Conservation (phyloP, 495 filamentous ascomycete species). For the Trichoderma orchidacearum region DNA sequence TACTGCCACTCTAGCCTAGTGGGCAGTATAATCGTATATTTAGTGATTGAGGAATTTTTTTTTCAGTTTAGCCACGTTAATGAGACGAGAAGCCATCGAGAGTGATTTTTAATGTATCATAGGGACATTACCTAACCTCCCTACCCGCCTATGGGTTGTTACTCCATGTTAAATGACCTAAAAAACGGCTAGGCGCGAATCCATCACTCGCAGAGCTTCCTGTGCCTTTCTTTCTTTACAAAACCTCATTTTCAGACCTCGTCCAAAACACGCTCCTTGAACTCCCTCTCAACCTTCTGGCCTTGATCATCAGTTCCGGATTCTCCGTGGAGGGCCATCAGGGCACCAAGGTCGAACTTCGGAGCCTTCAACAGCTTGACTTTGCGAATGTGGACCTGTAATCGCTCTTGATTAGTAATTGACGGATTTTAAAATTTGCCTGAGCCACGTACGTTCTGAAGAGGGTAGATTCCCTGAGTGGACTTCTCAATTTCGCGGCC, state of each 20-base stretch:
- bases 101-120: neutral
- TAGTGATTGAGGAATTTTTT: too few relatives aligned
- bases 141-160: constrained; percentile 1
- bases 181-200: neutral
- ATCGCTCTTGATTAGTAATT: too few relatives aligned
- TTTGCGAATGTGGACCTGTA: constrained; percentile 97
- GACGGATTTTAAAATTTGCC: too few relatives aligned
- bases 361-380: constrained; percentile 96
- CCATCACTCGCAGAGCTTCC: neutral
- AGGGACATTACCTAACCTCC: constrained; percentile 1
- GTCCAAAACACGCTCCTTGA: constrained; percentile 94
- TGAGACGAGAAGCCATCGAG: neutral
- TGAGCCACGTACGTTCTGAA: constrained; percentile 72
- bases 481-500: constrained; percentile 99
- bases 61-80: neutral
- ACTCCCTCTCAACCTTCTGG: constrained; percentile 97
- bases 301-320: constrained; percentile 90
- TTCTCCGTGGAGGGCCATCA: constrained; percentile 93
- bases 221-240: neutral
- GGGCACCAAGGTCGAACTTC: constrained; percentile 96
- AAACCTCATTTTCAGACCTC: constrained; percentile 46
- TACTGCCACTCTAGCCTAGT: too few relatives aligned
- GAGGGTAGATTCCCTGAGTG: constrained; percentile 96
- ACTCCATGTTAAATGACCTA: neutral
- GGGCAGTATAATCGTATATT: too few relatives aligned